Evolutionary conservation across 1,284 basidiomycete genomes (phyloP).

Genomic region (Sanghuangporus baumii): DNA sequence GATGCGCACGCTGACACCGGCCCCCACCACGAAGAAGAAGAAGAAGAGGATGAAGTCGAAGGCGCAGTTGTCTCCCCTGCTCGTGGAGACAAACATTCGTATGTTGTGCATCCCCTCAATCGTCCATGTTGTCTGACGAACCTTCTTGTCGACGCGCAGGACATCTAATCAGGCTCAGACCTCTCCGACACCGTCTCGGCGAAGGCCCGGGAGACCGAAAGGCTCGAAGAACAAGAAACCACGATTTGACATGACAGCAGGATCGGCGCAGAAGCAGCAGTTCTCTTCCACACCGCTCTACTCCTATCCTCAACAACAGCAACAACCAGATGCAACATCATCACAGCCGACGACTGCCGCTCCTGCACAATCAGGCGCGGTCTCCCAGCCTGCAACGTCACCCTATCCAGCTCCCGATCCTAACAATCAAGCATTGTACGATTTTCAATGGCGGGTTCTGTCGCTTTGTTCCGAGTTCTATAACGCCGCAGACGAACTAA

Average conservation of each 20-base stretch:
- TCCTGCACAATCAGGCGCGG: conserved; percentile 25
- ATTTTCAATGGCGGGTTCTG: conserved; percentile 78
- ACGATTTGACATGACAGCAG: conserved; percentile 11
- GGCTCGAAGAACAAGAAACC: conserved; percentile 23
- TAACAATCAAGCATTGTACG: conserved; percentile 72
- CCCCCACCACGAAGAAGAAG: conserved; percentile 15
- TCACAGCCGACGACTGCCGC: conserved; percentile 15
- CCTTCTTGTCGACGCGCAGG: neutral
- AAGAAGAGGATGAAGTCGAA: conserved; percentile 19
- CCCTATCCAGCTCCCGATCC: conserved; percentile 37
- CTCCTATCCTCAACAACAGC: conserved; percentile 20
- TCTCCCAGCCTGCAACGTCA: conserved; percentile 26
- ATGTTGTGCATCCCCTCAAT: neutral
- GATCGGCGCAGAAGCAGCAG: conserved; percentile 20
- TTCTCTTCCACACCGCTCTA: conserved; percentile 24
- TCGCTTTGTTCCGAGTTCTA: conserved; percentile 80
- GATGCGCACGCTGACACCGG: conserved; percentile 6
- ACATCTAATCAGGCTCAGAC: neutral
- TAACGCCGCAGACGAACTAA: conserved; percentile 74
- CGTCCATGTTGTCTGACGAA: neutral
- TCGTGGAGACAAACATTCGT: conserved; percentile 2
- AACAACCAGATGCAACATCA: conserved; percentile 8
- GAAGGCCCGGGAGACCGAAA: conserved; percentile 22
- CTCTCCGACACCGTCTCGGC: conserved; percentile 4
- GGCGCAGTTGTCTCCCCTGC: conserved; percentile 9